Percentiles rank a stretch among this genome's conserved stretches.
These are phyloP conservation scores for Talaromyces islandicus DNA, from an alignment of 2,329 filamentous ascomycete species.

Conservation along the genomic window DNA sequence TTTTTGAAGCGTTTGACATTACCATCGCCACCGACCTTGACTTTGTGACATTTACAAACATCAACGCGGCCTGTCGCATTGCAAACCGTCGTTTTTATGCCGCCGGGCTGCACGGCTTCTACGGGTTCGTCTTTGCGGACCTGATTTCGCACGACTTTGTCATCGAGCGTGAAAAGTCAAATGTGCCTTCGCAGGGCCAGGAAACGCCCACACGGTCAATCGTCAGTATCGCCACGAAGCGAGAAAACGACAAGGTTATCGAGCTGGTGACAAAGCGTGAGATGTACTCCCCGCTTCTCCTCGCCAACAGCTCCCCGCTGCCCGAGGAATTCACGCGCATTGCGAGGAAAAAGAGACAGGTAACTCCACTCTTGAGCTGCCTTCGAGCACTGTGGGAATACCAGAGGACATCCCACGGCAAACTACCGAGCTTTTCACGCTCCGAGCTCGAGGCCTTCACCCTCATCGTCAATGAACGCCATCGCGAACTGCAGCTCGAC, in stretches of 20 bases:
- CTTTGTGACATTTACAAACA: constrained; percentile 64
- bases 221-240: constrained; percentile 62
- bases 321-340: constrained; percentile 63
- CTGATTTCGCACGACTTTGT: constrained; percentile 86
- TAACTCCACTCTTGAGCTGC: constrained; percentile 80
- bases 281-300: constrained; percentile 77
- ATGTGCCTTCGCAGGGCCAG: constrained; percentile 55
- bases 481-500: constrained; percentile 67
- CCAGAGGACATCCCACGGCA: constrained; percentile 52
- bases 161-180: constrained; percentile 77
- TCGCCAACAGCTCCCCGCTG: constrained; percentile 75
- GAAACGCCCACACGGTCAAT: constrained; percentile 78
- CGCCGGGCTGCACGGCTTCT: constrained; percentile 78
- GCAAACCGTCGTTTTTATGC: constrained; percentile 81
- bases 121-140: constrained; percentile 92
- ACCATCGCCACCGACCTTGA: constrained; percentile 86
- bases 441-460: constrained; percentile 73
- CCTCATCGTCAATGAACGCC: constrained; percentile 67
- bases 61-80: constrained; percentile 82
- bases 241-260: constrained; percentile 64
- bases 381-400: constrained; percentile 89
- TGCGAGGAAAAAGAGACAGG: constrained; percentile 62
- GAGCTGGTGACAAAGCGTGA: constrained; percentile 92
- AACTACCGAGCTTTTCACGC: constrained; percentile 50
- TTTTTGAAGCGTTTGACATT: constrained; percentile 74